Base-by-base conservation (phyloP, 2,329 filamentous ascomycete species). In the Fusarium ambrosium region DNA sequence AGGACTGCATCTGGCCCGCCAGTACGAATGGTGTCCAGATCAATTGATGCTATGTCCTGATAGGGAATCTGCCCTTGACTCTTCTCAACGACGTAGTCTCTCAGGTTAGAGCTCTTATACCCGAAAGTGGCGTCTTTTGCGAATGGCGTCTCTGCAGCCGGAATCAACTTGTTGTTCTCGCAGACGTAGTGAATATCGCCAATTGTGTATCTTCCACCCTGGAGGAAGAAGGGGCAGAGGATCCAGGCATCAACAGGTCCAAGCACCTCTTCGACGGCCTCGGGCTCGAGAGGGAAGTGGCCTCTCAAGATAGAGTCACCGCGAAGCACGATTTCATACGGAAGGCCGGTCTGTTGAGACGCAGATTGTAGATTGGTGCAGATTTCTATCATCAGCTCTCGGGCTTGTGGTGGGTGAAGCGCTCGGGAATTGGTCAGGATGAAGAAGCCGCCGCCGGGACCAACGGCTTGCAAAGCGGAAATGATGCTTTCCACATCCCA, bases 361-460 rank as follows among this genome's bases (percentile, higher is more conserved):
- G 88, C 89, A 16, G 79, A 70, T 27, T 85, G 79, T 18, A 91
- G 76, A 69, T 88, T 88, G 6, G 74, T 71, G 75, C 87, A 89
- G 62, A 91, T 89, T 22, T 86, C 84, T 24, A 77, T 76, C 72
- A 89, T 87, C 5, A 91, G 83, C 0, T 74, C 71, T 20, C 84
- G 81, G 2, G 89, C 89, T 51, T 86, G 83, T 2, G 79, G 76
- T 0, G 87, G 84, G 37, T 86, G 87, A 14, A 90, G 80, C 4
- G 89, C 89, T 13, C 89, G 86, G 4, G 88, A 90, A 76, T 91
- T 91, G 36, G 89, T 91, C 9, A 91, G 82, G 73, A 91, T 90
- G 81, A 91, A 91, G 83, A 91, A 91, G 18, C 89, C 89, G 4
- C 80, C 79, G 5, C 82, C 81, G 6, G 80, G 56, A 1, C 67